Evolutionary conservation across 345 rosid genomes (phyloP).

Genomic region (Firmiana major): DNA sequence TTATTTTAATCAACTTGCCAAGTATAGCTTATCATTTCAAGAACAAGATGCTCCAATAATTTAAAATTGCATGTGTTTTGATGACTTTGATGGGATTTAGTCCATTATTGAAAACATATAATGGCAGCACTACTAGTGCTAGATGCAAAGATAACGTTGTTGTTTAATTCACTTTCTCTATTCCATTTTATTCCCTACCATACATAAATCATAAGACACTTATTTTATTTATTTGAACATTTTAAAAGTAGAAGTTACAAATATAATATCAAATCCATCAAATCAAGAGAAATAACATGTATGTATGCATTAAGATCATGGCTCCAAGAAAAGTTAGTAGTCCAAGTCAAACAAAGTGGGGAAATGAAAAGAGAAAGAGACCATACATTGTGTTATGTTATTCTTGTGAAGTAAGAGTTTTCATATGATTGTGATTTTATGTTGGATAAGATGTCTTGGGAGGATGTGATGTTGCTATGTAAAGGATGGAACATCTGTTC

Average conservation of each 20-base stretch:
- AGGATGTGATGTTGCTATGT: not conserved
- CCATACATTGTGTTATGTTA: not conserved
- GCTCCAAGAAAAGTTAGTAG: no score
- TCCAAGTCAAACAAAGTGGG: not conserved
- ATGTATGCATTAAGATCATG: no score
- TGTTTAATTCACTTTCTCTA: no score
- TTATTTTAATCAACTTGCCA: not conserved
- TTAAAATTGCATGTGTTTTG: not conserved
- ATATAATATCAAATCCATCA: no score
- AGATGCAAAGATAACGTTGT: no score
- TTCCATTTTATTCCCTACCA: not conserved
- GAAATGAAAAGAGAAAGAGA: not conserved
- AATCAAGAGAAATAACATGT: no score
- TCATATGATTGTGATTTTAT: not conserved
- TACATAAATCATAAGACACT: not conserved
- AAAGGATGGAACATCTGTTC: no score
- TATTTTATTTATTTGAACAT: no score
- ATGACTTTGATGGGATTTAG: not conserved
- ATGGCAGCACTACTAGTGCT: not conserved
- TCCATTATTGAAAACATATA: not conserved
- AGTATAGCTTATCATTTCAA: not conserved
- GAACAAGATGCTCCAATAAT: constrained; percentile 11
- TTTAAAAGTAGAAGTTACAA: no score
- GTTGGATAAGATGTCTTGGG: not conserved
- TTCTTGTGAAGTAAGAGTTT: no score